Evolutionary conservation across 2,329 filamentous ascomycete species (phyloP), one percentile per base, ranked within the genome.

Genomic region (Penicillium corylophilum): DNA sequence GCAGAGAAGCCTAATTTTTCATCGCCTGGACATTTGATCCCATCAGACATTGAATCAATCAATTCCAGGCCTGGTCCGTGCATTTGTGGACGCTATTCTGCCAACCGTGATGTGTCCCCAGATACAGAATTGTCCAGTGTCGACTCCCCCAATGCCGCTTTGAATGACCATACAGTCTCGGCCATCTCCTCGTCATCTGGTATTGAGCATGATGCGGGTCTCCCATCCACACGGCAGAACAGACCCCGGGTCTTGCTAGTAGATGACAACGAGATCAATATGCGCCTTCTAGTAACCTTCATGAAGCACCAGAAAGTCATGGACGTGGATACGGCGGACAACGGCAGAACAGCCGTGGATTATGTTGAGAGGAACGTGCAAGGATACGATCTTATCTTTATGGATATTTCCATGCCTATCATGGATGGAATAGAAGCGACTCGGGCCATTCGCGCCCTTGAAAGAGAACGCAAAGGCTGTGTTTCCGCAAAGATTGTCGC

Each of bases 351-450:
- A 40, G 75, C 75, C 4, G 68, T 77, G 7, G 64, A 74, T 20
- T 64, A 67, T 2, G 66, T 64, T n/a, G 63, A 71, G 50, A 52
- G 48, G 39, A 49, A 62, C 28, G 26, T 53, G 29, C 56, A 64
- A 22, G 65, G 67, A 10, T 73, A 71, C 46, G 70, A 76, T 50
- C 64, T 74, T 35, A 71, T 77, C 49, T 74, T 77, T 50, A 76
- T 76, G 74, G 72, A 77, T 46, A 73, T 77, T 29, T 72, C 69
- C 5, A 77, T 77, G 74, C 75, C 75, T 0, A 64, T 76, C 5
- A 75, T 77, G 72, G 69, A 77, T 51, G 75, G 76, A 3, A 74
- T 77, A 48, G 70, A 75, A 56, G 71, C 76, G 1, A 75, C 75
- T 2, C 68, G 73, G 5, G 66, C 67, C 18, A 77, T 78, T 44